Conservation (phyloP, 2,329 filamentous ascomycete species). For the Teratosphaeria pseudoeucalypti region DNA sequence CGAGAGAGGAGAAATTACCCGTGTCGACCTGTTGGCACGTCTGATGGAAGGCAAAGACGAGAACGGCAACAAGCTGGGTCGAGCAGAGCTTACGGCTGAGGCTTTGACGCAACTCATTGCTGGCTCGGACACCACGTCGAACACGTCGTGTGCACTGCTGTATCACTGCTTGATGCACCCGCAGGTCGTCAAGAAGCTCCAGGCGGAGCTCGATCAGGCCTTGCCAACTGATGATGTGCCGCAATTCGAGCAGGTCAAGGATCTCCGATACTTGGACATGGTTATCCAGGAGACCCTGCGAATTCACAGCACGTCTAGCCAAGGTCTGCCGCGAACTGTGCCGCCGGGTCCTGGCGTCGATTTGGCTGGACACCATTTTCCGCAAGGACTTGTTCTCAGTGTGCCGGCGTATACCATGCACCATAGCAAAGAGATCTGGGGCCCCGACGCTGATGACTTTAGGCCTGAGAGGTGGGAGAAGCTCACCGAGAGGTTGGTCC, state of each 20-base stretch:
- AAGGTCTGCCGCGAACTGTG: conserved; percentile 70
- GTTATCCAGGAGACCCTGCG: conserved; percentile 79
- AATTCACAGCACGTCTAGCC: conserved; percentile 74
- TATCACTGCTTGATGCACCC: conserved; percentile 65
- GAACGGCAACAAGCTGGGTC: conserved; percentile 61
- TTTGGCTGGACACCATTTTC: conserved; percentile 59
- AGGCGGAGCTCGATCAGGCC: conserved; percentile 61
- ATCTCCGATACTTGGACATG: conserved; percentile 63
- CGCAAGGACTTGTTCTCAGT: conserved; percentile 33
- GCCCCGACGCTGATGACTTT: conserved; percentile 30
- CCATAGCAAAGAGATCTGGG: conserved; percentile 32
- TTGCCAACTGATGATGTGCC: conserved; percentile 57
- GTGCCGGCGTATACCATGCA: conserved; percentile 34
- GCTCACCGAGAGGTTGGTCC: conserved; percentile 20
- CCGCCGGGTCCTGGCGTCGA: conserved; percentile 54
- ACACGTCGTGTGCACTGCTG: conserved; percentile 72
- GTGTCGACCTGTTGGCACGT: conserved; percentile 70
- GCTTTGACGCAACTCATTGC: conserved; percentile 81
- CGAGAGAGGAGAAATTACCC: conserved; percentile 43
- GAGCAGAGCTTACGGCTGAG: conserved; percentile 76
- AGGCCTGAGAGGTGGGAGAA: conserved; percentile 33
- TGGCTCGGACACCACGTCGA: conserved; percentile 65
- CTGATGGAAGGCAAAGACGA: conserved; percentile 81
- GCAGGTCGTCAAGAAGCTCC: conserved; percentile 60
- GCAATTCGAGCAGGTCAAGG: conserved; percentile 59